Base-by-base conservation (phyloP, 2,329 filamentous ascomycete genomes). In the Biscogniauxia sp. region DNA sequence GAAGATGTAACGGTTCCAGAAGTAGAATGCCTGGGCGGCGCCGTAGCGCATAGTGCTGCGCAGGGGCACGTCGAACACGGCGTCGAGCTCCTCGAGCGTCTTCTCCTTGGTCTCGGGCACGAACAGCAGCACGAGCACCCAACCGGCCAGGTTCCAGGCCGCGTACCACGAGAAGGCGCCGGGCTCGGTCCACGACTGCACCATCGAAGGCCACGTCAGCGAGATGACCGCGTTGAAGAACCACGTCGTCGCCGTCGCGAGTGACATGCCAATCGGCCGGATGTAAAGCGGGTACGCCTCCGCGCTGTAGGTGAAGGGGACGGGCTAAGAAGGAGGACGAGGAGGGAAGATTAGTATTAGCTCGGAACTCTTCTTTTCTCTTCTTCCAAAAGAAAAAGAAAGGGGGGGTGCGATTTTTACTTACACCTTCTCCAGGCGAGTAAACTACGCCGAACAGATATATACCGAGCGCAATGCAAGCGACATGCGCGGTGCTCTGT, bases 291-390 rank as follows among this genome's bases (percentile, higher is more conserved):
- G 86, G 68, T 88, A 89, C 1, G 85, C 86, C 71, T 89, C 87
- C 20, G 87, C 86, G 0, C 84, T 87, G 70, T 89, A 89, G 0
- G 85, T 88, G 68, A 88, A 89, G 0, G 87, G 86, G 0, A 88
- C 86, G 5, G 78, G 79, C 70, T 70, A 32, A 32, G 9, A 26
- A 57, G 15, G n/a, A n/a, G n/a, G n/a, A n/a, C n/a, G n/a, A n/a
- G 53, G 28, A 41, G 7, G 5, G 9, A 37, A 15, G 28, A 32
- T 9, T 5, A 23, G 23, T 13, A 25, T 17, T 19, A 23, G 25
- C 15, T 49, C 3, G 28, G 11, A 23, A 63, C 57, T 32, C 3
- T 7, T 7, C 28, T 32, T 23, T 23, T 23, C 5, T 23, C 5
- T 23, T 23, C 23, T 23, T 23, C 23, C 5, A 23, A 23, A 23